A percentile compares a stretch with the other conserved stretches of the same genome.
phyloP scores from a whole-genome alignment of 768 basidiomycete genomes.

The Heimioporus sp. region DNA sequence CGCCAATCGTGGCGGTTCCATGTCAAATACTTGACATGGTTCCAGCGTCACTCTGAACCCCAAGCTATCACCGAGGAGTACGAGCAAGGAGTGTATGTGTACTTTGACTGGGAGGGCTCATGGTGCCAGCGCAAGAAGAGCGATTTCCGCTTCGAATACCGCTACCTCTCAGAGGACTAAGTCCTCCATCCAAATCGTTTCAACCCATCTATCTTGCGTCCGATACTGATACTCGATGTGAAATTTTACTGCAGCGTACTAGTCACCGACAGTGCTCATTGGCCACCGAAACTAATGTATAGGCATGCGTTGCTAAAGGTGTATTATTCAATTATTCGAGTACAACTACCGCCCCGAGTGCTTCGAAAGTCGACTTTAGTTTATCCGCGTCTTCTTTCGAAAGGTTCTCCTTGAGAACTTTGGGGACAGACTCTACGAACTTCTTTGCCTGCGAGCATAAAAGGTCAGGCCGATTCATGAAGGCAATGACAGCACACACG shows the following conservation, averaged over 20 bases:
- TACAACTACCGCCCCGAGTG: slow-evolving; percentile 81
- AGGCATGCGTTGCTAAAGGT: slow-evolving; percentile 11
- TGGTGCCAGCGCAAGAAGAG: slow-evolving; percentile 99
- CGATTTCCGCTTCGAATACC: slow-evolving; percentile 96
- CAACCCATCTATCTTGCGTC: slow-evolving; percentile 11
- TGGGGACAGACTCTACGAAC: slow-evolving; percentile 94
- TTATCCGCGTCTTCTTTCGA: slow-evolving; percentile 98
- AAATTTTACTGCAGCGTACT: slow-evolving; percentile 21
- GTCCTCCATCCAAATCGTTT: background rate
- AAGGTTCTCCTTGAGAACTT: slow-evolving; percentile 90
- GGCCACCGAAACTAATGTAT: slow-evolving; percentile 12
- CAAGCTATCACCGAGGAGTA: slow-evolving; percentile 99
- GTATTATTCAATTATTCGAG: slow-evolving; percentile 58
- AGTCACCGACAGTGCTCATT: slow-evolving; percentile 16
- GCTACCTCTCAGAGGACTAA: slow-evolving; percentile 85
- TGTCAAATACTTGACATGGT: slow-evolving; percentile 99
- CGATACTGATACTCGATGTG: slow-evolving; percentile 22
- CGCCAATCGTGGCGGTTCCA: slow-evolving; percentile 99
- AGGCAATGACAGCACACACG: slow-evolving; percentile 47
- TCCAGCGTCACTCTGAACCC: slow-evolving; percentile 97
- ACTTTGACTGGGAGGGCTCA: slow-evolving; percentile 99
- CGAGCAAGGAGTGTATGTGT: slow-evolving; percentile 98
- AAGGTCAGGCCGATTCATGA: background rate
- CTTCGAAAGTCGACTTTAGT: slow-evolving; percentile 86
- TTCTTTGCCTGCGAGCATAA: slow-evolving; percentile 81